Evolutionary conservation across 208 protist genomes (phyloP).

Genomic region (Leishmania lainsoni): DNA sequence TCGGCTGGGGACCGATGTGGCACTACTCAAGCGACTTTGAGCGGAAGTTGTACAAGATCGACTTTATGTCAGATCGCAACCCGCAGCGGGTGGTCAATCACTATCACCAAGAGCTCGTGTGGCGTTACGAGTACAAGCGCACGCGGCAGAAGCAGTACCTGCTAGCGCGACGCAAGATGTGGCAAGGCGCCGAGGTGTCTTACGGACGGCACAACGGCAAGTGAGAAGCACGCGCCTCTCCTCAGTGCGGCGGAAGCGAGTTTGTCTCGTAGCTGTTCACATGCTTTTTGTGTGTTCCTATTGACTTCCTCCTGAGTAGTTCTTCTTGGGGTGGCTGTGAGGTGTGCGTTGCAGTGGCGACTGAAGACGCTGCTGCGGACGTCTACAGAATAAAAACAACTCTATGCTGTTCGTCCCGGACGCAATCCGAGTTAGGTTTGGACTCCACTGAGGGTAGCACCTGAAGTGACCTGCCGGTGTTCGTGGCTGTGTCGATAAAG

Average conservation of each 20-base stretch:
- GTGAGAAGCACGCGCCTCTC: background rate
- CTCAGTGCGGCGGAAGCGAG: background rate
- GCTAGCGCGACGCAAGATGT: slow-evolving; percentile 49
- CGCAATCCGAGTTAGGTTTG: background rate
- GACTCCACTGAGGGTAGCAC: background rate
- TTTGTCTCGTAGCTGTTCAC: background rate
- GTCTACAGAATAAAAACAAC: background rate
- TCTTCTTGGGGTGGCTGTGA: slow-evolving; percentile 2
- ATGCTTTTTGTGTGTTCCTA: background rate
- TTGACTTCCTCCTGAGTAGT: background rate
- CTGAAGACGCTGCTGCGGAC: background rate
- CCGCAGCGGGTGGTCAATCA: slow-evolving; percentile 91
- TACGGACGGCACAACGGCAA: background rate
- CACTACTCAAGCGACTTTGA: slow-evolving; percentile 92
- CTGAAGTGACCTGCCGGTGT: background rate
- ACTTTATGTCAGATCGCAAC: slow-evolving; percentile 89
- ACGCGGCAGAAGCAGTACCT: slow-evolving; percentile 91
- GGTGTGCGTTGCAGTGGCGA: background rate
- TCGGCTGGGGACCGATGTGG: slow-evolving; percentile 93
- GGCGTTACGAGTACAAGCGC: slow-evolving; percentile 89
- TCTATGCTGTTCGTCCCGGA: background rate
- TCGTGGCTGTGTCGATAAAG: background rate
- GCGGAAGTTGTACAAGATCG: slow-evolving; percentile 93
- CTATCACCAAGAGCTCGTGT: slow-evolving; percentile 93
- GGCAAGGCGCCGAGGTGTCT: slow-evolving; percentile 14